A percentile compares a stretch with the other conserved stretches of the same genome.
These are phyloP conservation scores for Chenopodium suecicum DNA, from an alignment of 148 eudicot genomes.

Conservation along the genomic window DNA sequence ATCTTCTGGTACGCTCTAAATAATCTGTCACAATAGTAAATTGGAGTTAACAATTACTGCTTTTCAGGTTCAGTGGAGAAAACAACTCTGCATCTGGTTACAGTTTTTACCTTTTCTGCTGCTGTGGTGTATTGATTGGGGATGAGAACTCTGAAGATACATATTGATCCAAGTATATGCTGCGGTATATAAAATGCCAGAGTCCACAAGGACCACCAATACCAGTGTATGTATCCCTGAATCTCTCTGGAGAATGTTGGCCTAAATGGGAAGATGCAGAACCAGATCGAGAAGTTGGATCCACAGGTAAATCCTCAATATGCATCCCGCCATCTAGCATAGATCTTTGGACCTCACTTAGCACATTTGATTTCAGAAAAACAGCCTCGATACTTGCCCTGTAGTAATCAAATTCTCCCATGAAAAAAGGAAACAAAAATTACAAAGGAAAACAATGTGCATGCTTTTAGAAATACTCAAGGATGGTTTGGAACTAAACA, in stretches of 20 bases:
- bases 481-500: too few species aligned
- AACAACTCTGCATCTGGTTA: background rate
- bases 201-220: constrained; percentile 91
- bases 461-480: background rate
- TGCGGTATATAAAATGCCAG: constrained; percentile 94
- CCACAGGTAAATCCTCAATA: constrained; percentile 77
- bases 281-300: constrained; percentile 62
- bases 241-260: constrained; percentile 53
- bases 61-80: constrained; percentile 6
- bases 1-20: constrained; percentile 89
- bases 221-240: constrained; percentile 49
- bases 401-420: constrained; percentile 19
- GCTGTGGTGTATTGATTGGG: constrained; percentile 64
- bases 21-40: constrained; percentile 47
- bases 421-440: background rate
- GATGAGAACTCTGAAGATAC: constrained; percentile 90
- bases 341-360: constrained; percentile 85
- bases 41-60: background rate
- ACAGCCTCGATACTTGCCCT: constrained; percentile 82
- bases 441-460: background rate
- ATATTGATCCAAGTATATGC: constrained; percentile 84
- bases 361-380: constrained; percentile 82
- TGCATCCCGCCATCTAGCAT: constrained; percentile 88
- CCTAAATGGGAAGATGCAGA: constrained; percentile 68
- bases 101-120: constrained; percentile 77